phyloP scores from a whole-genome alignment of 2,329 filamentous ascomycete species.

The Tolypocladium paradoxum region DNA sequence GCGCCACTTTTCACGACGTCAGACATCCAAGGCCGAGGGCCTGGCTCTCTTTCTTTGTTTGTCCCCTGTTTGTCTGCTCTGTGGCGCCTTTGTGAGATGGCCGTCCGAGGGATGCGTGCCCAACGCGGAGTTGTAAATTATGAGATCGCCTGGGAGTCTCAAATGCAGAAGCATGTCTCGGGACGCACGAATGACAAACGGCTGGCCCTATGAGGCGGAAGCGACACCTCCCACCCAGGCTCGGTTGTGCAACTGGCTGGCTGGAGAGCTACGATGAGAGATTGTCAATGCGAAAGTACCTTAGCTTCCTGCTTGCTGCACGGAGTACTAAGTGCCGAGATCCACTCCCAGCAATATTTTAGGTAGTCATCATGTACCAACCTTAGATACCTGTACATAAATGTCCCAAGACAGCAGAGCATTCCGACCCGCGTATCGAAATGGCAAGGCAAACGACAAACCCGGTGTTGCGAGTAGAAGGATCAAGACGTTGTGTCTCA shows the following conservation, averaged over 20 bases:
- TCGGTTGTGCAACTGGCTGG: not conserved
- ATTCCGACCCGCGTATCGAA: not conserved
- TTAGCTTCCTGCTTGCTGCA: not conserved
- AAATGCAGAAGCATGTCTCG: not conserved
- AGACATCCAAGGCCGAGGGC: not conserved
- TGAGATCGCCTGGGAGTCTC: not conserved
- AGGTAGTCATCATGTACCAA: not conserved
- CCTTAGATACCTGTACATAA: no score
- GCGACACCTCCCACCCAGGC: not conserved
- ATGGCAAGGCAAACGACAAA: not conserved
- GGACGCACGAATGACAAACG: not conserved
- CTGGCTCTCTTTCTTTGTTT: not conserved
- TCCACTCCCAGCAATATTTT: not conserved
- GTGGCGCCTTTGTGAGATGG: not conserved
- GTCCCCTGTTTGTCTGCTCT: not conserved
- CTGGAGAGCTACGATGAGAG: not conserved
- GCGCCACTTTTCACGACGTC: not conserved
- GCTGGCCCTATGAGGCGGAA: not conserved
- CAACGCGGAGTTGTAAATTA: no score
- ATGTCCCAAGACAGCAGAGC: not conserved
- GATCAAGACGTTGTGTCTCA: not conserved
- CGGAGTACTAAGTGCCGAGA: not conserved
- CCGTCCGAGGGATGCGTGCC: not conserved
- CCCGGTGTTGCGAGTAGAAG: not conserved
- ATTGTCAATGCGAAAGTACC: not conserved